Evolutionary conservation across 305 asterid species (phyloP).

Genomic region (Solanum chacoense): DNA sequence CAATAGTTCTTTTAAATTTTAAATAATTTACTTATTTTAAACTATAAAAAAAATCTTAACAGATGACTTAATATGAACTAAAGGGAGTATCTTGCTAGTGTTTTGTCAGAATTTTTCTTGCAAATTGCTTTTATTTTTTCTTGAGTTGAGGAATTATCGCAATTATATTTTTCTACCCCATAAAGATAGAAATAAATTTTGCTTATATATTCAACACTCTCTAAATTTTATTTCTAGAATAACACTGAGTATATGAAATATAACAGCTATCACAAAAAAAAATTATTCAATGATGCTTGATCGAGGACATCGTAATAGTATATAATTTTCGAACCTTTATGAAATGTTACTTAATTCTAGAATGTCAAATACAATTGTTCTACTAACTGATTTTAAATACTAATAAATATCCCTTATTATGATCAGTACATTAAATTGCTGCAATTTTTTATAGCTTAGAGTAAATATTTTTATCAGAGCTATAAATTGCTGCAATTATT

Average conservation of each 20-base stretch:
- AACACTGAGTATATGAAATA: background rate
- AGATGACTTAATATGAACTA: background rate
- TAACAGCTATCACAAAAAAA: background rate
- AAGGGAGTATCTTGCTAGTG: background rate
- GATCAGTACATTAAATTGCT: background rate
- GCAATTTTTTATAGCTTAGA: background rate
- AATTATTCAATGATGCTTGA: accelerated
- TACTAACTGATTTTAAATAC: background rate
- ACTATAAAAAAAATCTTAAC: background rate
- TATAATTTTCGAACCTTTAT: background rate
- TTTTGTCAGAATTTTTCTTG: background rate
- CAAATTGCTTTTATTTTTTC: background rate
- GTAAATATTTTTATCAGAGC: background rate
- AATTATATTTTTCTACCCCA: background rate
- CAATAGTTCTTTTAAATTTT: too few relatives aligned
- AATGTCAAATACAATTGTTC: background rate
- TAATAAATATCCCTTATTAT: background rate
- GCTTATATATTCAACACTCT: too few relatives aligned
- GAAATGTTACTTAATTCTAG: background rate
- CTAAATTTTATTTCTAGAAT: background rate
- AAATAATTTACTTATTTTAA: too few relatives aligned
- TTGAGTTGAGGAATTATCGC: background rate
- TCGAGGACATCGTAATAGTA: background rate
- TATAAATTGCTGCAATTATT: background rate
- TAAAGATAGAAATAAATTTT: too few relatives aligned